phyloP scores from a whole-genome alignment of 257 asterid genomes.

The Solanum bukasovii region DNA sequence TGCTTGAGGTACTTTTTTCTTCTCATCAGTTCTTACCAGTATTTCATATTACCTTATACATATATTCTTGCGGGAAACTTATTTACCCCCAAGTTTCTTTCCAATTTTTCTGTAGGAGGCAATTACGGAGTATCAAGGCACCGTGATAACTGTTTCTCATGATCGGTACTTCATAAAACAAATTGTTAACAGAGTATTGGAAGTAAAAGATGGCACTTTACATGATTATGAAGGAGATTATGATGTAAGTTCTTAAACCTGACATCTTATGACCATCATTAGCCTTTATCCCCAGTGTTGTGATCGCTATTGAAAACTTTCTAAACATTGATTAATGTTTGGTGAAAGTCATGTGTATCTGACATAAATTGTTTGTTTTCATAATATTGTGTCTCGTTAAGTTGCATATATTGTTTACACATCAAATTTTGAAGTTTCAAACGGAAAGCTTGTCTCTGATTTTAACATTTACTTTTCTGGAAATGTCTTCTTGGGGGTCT shows the following conservation, averaged over 20 bases:
- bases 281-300: background rate
- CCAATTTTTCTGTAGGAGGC: conserved; percentile 53
- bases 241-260: conserved; percentile 41
- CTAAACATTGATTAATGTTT: background rate
- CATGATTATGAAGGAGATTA: conserved; percentile 96
- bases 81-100: background rate
- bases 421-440: background rate
- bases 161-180: conserved; percentile 97
- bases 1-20: conserved; percentile 75
- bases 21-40: background rate
- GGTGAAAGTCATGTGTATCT: background rate
- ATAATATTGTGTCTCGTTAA: background rate
- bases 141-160: conserved; percentile 90
- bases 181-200: conserved; percentile 90
- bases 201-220: conserved; percentile 71
- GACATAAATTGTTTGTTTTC: background rate
- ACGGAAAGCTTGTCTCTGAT: background rate
- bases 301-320: background rate
- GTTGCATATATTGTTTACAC: background rate
- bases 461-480: background rate
- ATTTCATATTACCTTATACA: background rate
- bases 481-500: background rate
- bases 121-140: conserved; percentile 83
- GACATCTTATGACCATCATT: background rate
- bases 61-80: background rate